Evolutionary conservation across 1,139 yeast genomes (phyloP), one percentile per base, ranked within the genome.

Genomic region (Suhomyces anneliseae): DNA sequence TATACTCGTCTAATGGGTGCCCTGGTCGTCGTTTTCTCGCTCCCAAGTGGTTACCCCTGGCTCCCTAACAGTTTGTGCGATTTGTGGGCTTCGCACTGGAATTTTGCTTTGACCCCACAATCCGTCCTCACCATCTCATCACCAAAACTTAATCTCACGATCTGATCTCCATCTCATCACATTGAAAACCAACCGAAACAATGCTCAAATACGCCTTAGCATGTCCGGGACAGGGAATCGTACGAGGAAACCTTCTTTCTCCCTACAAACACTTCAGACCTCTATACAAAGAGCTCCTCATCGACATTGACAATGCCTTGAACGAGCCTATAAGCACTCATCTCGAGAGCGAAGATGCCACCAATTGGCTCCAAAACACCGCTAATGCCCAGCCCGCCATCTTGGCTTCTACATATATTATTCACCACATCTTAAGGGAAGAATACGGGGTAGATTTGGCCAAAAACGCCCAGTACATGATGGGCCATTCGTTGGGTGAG

Each of bases 401-500:
- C 15, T 62, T 83, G 37, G 68, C 80, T 3, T 66, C 82, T 7
- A 72, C 83, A 3, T 70, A 66, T 49, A 64, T 77, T 8, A 64
- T 73, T 12, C 58, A 63, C 49, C 58, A 67, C 43, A 54, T 73
- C 3, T 49, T 75, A 36, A 54, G 62, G 38, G 50, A 59, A n/a
- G 53, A 56, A 7, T 58, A 56, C 44, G 66, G 61, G 7, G 40
- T 63, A 29, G 44, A 46, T 31, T 52, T 72, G 29, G 57, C 62
- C 8, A 43, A 54, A 14, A 50, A 58, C 11, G 58, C 66, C n/a
- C 40, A 51, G 9, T 70, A 54, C 47, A 49, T 75, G 1, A 52
- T 81, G 56, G 87, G 87, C 12, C 87, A 82, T 56, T 81, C 87
- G 1, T 60, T 82, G 34, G 87, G 87, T 6, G 87, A 82, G 59